Evolutionary conservation across 192 early-diverging fungal genomes (phyloP), one percentile per base, ranked within the genome.

Genomic region (Cladochytrium replicatum): DNA sequence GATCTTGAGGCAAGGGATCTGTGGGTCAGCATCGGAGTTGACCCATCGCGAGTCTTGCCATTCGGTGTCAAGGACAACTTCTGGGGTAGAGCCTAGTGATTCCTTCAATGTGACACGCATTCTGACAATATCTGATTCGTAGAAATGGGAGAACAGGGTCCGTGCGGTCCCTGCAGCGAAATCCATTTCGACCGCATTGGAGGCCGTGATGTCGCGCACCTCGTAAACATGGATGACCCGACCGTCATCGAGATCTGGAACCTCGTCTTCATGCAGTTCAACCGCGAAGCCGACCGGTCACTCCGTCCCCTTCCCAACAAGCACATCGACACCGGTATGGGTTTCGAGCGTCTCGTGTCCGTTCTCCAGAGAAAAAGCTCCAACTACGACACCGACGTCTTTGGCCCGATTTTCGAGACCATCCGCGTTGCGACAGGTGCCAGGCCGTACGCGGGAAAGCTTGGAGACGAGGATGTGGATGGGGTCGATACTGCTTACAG

Each of bases 241-340:
- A 85, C 91, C 54, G 91, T 98, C 8, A 68, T 98, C 30, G 94
- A 98, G 71, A 93, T 98, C 63, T 98, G 94, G 94, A 98, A 98
- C 68, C 64, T 99, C 13, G 95, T 99, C 54, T 99, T 99, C 48
- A 99, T 99, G 78, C 84, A 96, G 65, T 99, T 88, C 78, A 95
- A 99, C 78, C 90, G 95, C 54, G 93, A 96, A 60, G 60, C 81
- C 7, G 90, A 91, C 64, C 80, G 90, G 27, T 76, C 68, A 8
- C 75, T 99, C 27, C 85, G 86, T 48, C 71, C 82, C 23, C 76
- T 99, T 30, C 95, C 95, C 28, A 91, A 82, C 69, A 89, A 93
- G 71, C 90, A 96, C 68, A 89, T 99, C 55, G 95, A 99, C 71
- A 99, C 95, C 19, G 95, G 95, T 6, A 81, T 96, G 83, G 95